Conservation (phyloP, 73 alveolate genomes). For the Paramecium primaurelia region DNA sequence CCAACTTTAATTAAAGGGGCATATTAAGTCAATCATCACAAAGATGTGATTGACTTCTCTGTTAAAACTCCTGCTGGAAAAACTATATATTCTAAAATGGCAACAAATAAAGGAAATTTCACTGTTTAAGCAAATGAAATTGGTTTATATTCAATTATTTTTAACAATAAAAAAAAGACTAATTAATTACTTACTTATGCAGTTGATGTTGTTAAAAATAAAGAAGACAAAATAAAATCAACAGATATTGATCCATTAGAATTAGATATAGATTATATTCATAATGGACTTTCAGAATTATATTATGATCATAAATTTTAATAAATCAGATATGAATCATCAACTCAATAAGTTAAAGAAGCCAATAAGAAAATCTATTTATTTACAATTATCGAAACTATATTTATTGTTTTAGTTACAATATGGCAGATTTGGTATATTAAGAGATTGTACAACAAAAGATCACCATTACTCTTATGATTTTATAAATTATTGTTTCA, state of each 20-base stretch:
- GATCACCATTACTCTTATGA: conserved; percentile 1
- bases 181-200: conserved; percentile 22
- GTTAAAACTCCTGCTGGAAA: neutral
- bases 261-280: neutral
- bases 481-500: neutral
- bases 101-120: neutral
- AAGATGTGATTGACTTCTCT: neutral
- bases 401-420: neutral
- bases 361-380: conserved; percentile 31
- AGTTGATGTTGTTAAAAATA: conserved; percentile 1
- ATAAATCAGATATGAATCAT: neutral
- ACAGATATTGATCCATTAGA: conserved; percentile 34
- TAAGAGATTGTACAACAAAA: conserved; percentile 5
- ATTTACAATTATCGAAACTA: conserved; percentile 16
- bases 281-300: neutral
- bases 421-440: conserved; percentile 44
- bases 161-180: neutral
- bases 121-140: neutral
- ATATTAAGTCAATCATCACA: neutral
- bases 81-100: neutral
- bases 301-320: conserved; percentile 41
- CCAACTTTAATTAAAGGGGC: conserved; percentile 39
- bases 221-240: neutral
- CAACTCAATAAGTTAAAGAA: neutral
- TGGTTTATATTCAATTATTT: neutral